These are phyloP conservation scores for Boletellus sp. DNA, from an alignment of 1,284 basidiomycete species.

Conservation along the genomic window DNA sequence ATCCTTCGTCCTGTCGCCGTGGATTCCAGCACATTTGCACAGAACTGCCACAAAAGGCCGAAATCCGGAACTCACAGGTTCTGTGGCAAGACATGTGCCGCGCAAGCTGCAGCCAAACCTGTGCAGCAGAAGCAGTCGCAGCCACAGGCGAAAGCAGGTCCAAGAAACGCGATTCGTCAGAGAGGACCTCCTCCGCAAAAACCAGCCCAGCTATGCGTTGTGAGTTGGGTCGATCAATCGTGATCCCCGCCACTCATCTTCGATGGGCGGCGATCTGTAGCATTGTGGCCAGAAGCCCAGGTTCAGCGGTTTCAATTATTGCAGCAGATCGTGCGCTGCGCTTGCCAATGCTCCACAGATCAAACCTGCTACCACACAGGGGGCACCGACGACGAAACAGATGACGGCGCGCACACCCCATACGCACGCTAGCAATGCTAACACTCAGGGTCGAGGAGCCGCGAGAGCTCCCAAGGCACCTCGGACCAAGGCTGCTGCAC, in stretches of 20 bases:
- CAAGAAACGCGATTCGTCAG: conserved; percentile 16
- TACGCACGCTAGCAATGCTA: conserved; percentile 6
- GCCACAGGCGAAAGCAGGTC: conserved; percentile 9
- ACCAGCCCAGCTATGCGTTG: conserved; percentile 21
- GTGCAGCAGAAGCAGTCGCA: conserved; percentile 14
- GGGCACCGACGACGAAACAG: conserved; percentile 16
- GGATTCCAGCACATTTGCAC: conserved; percentile 4
- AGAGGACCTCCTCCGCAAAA: conserved; percentile 17
- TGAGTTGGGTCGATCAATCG: conserved; percentile 31
- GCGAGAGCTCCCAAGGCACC: conserved; percentile 13
- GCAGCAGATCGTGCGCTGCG: conserved; percentile 32
- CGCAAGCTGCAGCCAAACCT: conserved; percentile 35
- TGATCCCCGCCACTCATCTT: conserved; percentile 22
- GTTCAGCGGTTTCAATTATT: conserved; percentile 33
- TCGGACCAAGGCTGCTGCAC: conserved; percentile 11
- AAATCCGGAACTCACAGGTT: conserved; percentile 49
- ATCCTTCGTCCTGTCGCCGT: not conserved
- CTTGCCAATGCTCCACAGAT: conserved; percentile 16
- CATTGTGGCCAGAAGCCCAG: conserved; percentile 34
- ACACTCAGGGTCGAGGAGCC: not conserved
- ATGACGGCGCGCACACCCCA: conserved; percentile 12
- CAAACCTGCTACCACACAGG: conserved; percentile 16
- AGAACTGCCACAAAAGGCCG: conserved; percentile 57
- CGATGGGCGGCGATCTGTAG: conserved; percentile 27
- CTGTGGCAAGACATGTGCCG: conserved; percentile 59